Percentiles rank a stretch among this genome's conserved stretches.
Conservation (phyloP, 768 basidiomycete genomes). For the Lentinula sp. region DNA sequence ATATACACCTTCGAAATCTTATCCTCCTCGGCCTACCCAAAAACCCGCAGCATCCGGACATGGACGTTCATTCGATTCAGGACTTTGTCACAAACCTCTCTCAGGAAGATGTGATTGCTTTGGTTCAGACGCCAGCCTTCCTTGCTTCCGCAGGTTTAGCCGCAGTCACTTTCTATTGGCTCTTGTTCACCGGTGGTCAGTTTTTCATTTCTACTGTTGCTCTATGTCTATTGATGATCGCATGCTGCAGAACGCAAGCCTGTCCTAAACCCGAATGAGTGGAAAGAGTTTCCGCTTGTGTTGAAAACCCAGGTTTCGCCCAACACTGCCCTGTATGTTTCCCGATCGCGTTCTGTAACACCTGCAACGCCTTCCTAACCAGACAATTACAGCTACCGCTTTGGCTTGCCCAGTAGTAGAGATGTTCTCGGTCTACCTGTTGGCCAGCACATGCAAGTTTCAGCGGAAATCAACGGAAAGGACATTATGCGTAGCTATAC, state of each 20-base stretch:
- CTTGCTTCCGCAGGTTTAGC: constrained; percentile 47
- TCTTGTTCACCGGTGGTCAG: constrained; percentile 40
- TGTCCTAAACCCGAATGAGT: constrained; percentile 66
- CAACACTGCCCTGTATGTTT: constrained; percentile 87
- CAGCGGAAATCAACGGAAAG: constrained; percentile 90
- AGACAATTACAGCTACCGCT: constrained; percentile 68
- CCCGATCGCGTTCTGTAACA: background rate
- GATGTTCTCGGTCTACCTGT: constrained; percentile 90
- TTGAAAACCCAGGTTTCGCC: constrained; percentile 84
- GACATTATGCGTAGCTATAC: constrained; percentile 90
- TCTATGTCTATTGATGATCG: background rate
- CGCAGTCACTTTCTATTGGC: constrained; percentile 45
- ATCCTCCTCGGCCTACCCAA: constrained; percentile 58
- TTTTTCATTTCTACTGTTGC: constrained; percentile 7
- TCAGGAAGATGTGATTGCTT: constrained; percentile 26
- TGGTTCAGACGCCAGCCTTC: constrained; percentile 38
- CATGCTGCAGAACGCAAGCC: constrained; percentile 52
- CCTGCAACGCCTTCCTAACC: background rate
- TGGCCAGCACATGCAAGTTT: constrained; percentile 93
- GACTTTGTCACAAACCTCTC: constrained; percentile 11
- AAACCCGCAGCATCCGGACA: constrained; percentile 14
- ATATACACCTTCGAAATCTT: constrained; percentile 51
- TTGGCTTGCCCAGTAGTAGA: constrained; percentile 66
- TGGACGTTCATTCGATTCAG: constrained; percentile 14
- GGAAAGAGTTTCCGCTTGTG: constrained; percentile 77